These are phyloP conservation scores for Jaminaea rosea DNA, from an alignment of 1,284 basidiomycete genomes.

Conservation along the genomic window DNA sequence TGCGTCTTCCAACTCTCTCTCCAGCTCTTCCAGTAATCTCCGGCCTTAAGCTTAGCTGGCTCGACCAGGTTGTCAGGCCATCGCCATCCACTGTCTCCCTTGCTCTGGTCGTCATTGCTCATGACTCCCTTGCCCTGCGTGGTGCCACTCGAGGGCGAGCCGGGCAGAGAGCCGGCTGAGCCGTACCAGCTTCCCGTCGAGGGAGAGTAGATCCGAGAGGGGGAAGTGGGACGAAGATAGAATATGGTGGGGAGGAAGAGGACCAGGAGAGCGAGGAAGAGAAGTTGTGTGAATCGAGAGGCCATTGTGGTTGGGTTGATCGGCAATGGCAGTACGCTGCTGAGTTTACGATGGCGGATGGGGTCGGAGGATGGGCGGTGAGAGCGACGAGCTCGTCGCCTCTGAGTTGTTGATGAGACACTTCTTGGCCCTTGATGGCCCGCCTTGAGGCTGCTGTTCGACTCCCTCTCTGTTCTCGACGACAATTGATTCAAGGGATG, in stretches of 20 bases:
- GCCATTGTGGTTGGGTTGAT: too few species aligned
- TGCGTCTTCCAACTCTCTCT: neutral
- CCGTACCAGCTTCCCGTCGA: neutral
- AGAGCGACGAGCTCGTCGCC: too few species aligned
- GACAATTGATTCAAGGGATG: too few species aligned
- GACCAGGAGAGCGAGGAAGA: conserved; percentile 31
- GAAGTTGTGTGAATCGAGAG: conserved; percentile 37
- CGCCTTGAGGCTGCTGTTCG: too few species aligned
- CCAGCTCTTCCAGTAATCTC: conserved; percentile 6
- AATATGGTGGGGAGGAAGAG: conserved; percentile 35
- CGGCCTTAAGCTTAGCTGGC: conserved; percentile 1
- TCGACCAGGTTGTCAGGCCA: conserved; percentile 4
- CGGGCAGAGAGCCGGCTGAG: too few species aligned
- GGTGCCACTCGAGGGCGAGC: neutral
- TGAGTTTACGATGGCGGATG: too few species aligned
- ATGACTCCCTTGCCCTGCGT: neutral
- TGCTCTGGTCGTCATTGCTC: conserved; percentile 1
- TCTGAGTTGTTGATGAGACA: too few species aligned
- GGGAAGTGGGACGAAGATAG: conserved; percentile 31
- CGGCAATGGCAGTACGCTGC: too few species aligned
- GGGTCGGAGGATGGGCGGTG: too few species aligned
- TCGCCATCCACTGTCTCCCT: conserved; percentile 2
- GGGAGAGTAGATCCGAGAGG: neutral
- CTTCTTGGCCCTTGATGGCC: too few species aligned
- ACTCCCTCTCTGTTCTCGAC: too few species aligned